Percentiles rank a stretch among this genome's conserved stretches.
Evolutionary conservation across 2,329 filamentous ascomycete genomes (phyloP).

Genomic region (Nothomitra cinnamomea): DNA sequence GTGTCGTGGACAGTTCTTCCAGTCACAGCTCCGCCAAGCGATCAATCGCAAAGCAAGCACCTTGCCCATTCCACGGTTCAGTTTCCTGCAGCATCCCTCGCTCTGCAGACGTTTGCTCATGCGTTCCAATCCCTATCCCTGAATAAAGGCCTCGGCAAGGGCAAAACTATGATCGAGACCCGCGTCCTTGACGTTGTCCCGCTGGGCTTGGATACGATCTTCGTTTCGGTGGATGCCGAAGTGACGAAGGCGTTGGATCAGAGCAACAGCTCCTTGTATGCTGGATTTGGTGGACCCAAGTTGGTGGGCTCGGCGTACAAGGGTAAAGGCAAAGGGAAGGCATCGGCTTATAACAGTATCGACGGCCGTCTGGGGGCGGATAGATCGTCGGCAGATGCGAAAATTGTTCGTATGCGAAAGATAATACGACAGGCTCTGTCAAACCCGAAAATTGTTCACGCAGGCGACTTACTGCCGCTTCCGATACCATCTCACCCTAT

Average conservation of each 20-base stretch:
- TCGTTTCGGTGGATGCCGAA: slow-evolving; percentile 70
- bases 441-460: slow-evolving; percentile 59
- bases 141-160: slow-evolving; percentile 54
- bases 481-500: slow-evolving; percentile 64
- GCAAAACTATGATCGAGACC: slow-evolving; percentile 67
- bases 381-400: background rate
- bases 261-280: slow-evolving; percentile 67
- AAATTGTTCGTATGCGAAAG: slow-evolving; percentile 36
- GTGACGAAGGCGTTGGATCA: slow-evolving; percentile 65
- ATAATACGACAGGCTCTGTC: slow-evolving; percentile 60
- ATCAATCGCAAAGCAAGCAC: slow-evolving; percentile 34
- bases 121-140: slow-evolving; percentile 56
- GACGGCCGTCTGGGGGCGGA: background rate
- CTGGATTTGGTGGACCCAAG: slow-evolving; percentile 30
- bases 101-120: slow-evolving; percentile 64
- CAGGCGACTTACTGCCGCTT: slow-evolving; percentile 67
- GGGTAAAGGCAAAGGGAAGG: slow-evolving; percentile 11
- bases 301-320: slow-evolving; percentile 19
- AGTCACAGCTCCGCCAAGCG: slow-evolving; percentile 35
- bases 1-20: slow-evolving; percentile 76
- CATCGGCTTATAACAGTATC: background rate
- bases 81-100: slow-evolving; percentile 54
- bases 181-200: slow-evolving; percentile 66
- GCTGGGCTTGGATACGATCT: slow-evolving; percentile 66
- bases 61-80: slow-evolving; percentile 64